Evolutionary conservation across 2,329 filamentous ascomycete genomes (phyloP), one percentile per base, ranked within the genome.

Genomic region (Didymella lethalis): DNA sequence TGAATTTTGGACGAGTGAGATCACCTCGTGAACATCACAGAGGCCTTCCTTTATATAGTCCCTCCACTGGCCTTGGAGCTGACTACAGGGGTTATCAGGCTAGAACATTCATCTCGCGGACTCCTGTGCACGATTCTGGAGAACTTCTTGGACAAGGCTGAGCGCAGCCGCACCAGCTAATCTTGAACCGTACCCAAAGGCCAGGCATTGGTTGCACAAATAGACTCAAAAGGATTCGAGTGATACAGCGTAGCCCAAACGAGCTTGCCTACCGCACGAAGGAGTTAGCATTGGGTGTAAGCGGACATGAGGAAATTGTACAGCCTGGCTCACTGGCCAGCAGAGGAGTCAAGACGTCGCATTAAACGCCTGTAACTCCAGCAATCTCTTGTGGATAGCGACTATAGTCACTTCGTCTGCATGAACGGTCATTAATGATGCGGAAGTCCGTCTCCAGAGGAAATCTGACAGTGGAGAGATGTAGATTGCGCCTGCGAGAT

Each of bases 211-310:
- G 8, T 8, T 40, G 36, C n/a, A 20, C 18, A 40, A 2, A 10
- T 20, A 4, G 10, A 20, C 18, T 40, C 7, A 7, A 8, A 20
- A 3, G 2, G 7, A 36, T 18, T 7, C 20, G 20, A 18, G 29
- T 38, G n/a, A 23, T 20, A 52, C 49, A 26, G 20, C n/a, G 20
- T 34, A 26, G 32, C 29, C 14, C 18, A 6, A 44, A 20, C 7
- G 32, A 45, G 4, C 28, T 26, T 28, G 29, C 25, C 29, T 43
- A 32, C 14, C 16, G n/a, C 34, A 12, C 16, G 26, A 16, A 20
- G 40, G 38, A 20, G 40, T 45, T 26, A 36, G 40, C 31, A 52
- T 28, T 14, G 49, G 20, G 26, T 28, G 28, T 44, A 51, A 51
- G 48, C 40, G 41, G 10, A 7, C 16, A 2, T 44, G 29, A 34